Evolutionary conservation across 768 basidiomycete genomes (phyloP), one percentile per base, ranked within the genome.

Genomic region (Kwoniella shandongensis): DNA sequence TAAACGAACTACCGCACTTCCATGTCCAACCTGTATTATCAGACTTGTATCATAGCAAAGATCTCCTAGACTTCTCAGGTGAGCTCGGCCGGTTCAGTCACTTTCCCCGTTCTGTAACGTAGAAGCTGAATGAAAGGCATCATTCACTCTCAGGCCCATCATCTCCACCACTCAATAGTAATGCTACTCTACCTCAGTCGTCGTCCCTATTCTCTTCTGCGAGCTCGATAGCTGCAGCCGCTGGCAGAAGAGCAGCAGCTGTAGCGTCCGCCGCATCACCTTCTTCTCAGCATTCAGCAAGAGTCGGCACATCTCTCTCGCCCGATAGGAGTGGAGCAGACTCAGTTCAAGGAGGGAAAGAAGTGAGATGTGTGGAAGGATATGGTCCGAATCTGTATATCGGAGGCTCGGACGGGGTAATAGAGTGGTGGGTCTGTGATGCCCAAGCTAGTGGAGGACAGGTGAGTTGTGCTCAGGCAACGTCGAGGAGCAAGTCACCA

Each of bases 371-470:
- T 53, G 68, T 73, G 5, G 71, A 73, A 38, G 71, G 68, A n/a
- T 73, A 70, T 50, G 71, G 69, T 3, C 45, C 85, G 39, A 91
- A 96, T 68, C 83, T 94, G 23, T 93, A 91, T 63, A 82, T 90
- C 12, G 92, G 91, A 12, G 88, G 87, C 59, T 84, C 85, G 20
- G 89, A 91, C 57, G 91, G 92, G 20, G 84, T 89, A 63, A 80
- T 96, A 7, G 78, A 91, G 32, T 86, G 91, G 40, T 93, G 87
- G 71, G 81, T 86, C 1, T 79, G 89, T 20, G 86, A 86, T 65
- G 81, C 62, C 8, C 51, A 54, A 3, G 39, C 27, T 1, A 54
- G 65, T 12, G 44, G 50, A 3, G 56, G 46, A 8, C 38, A 54
- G 29, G 65, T 71, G 41, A 62, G 72, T 59, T 8, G 25, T 2